Evolutionary conservation across 257 asterid species (phyloP).

Genomic region (Verbena officinalis): DNA sequence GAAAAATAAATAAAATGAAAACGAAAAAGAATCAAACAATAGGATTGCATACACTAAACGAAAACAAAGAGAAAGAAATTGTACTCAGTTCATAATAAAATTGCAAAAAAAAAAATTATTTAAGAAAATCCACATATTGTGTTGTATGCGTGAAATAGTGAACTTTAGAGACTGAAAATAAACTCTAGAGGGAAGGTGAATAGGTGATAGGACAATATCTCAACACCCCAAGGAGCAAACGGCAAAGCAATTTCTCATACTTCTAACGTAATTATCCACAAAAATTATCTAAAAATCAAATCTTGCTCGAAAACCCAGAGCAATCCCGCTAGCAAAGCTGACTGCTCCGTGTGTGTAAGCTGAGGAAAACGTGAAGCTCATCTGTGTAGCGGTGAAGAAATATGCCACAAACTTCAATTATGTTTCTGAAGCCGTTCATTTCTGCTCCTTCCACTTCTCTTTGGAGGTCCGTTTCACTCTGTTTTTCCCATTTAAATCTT

Average conservation of each 20-base stretch:
- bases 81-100: too few relatives aligned
- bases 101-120: too few relatives aligned
- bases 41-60: too few relatives aligned
- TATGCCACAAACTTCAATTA: constrained; percentile 59
- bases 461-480: constrained; percentile 50
- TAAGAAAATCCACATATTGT: too few relatives aligned
- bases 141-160: too few relatives aligned
- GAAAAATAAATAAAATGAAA: too few relatives aligned
- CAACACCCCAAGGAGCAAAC: background rate
- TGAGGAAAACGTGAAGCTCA: constrained; percentile 20
- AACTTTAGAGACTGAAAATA: background rate
- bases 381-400: constrained; percentile 20
- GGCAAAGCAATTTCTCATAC: background rate
- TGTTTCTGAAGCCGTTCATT: constrained; percentile 70
- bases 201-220: too few relatives aligned
- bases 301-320: constrained; percentile 23
- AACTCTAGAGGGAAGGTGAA: too few relatives aligned
- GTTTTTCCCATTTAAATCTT: constrained; percentile 5
- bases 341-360: background rate
- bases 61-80: too few relatives aligned
- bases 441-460: constrained; percentile 61
- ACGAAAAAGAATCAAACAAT: too few relatives aligned
- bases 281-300: constrained; percentile 35
- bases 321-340: constrained; percentile 31
- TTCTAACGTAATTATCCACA: constrained; percentile 38